Percentiles rank a stretch among this genome's conserved stretches.
phyloP scores from a whole-genome alignment of 169 alveolate species.

The Eimeria praecox region DNA sequence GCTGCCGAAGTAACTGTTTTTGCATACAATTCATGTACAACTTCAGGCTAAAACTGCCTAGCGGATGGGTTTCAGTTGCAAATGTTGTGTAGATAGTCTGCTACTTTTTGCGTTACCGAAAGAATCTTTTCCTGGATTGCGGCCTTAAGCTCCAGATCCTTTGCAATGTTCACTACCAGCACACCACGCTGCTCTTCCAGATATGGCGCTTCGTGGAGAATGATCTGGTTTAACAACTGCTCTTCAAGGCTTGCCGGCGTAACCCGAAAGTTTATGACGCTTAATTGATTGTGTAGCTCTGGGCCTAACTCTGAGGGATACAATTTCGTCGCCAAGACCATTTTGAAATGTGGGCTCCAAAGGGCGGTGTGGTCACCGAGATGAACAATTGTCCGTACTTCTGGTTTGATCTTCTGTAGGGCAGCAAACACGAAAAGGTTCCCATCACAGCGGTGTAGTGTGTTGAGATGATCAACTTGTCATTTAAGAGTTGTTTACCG shows the following conservation, averaged over 20 bases:
- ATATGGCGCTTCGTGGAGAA: conserved; percentile 94
- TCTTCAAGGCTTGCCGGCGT: conserved; percentile 96
- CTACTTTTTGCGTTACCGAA: conserved; percentile 81
- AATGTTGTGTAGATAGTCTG: neutral
- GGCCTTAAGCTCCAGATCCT: conserved; percentile 91
- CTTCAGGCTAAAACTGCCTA: neutral
- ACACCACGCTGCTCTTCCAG: conserved; percentile 92
- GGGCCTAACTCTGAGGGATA: conserved; percentile 9
- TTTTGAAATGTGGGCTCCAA: conserved; percentile 63
- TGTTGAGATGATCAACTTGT: neutral
- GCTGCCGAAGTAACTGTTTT: neutral
- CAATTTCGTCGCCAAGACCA: conserved; percentile 61
- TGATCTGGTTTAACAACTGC: conserved; percentile 95
- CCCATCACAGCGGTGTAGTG: neutral
- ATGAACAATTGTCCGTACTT: conserved; percentile 34
- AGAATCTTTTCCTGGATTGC: conserved; percentile 94
- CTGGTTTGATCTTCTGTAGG: conserved; percentile 37
- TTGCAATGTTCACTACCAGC: conserved; percentile 92
- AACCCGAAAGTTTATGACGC: conserved; percentile 96
- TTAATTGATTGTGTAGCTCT: conserved; percentile 89
- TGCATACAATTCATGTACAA: neutral
- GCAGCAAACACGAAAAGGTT: conserved; percentile 64
- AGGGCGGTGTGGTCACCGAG: conserved; percentile 43
- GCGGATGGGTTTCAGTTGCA: neutral
- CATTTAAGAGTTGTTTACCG: neutral